A percentile compares a stretch with the other conserved stretches of the same genome.
Evolutionary conservation across 192 early-diverging fungal species (phyloP).

Genomic region (Glomus cerebriforme): DNA sequence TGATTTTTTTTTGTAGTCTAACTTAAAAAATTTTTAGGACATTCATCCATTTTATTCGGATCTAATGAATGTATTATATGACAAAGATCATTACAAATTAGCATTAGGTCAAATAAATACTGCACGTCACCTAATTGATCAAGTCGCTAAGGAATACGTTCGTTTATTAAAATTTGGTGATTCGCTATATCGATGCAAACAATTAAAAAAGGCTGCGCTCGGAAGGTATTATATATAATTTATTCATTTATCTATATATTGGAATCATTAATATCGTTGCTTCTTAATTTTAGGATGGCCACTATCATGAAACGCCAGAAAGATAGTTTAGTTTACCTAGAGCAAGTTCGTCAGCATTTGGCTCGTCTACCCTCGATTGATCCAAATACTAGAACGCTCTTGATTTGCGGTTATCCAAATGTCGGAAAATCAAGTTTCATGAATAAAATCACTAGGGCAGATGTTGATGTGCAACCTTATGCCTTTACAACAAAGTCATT

Average conservation of each 20-base stretch:
- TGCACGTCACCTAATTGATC: constrained; percentile 94
- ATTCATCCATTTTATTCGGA: constrained; percentile 99
- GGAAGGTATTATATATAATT: constrained; percentile 58
- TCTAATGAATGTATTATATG: constrained; percentile 99
- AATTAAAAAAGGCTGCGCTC: constrained; percentile 96
- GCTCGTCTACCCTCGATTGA: constrained; percentile 98
- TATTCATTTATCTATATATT: no score
- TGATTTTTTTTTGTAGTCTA: background rate
- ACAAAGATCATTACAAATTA: constrained; percentile 99
- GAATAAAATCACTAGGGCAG: constrained; percentile 98
- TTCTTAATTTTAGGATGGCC: constrained; percentile 80
- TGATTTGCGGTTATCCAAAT: constrained; percentile 99
- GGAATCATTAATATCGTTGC: background rate
- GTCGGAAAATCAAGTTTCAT: constrained; percentile 98
- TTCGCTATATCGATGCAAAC: constrained; percentile 98
- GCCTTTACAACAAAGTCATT: constrained; percentile 99
- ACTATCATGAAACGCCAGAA: constrained; percentile 99
- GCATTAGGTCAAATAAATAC: constrained; percentile 98
- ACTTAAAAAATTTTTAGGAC: constrained; percentile 76
- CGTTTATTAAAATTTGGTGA: constrained; percentile 99
- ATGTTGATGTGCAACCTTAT: constrained; percentile 99
- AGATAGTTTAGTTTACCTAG: constrained; percentile 93
- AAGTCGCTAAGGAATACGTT: constrained; percentile 97
- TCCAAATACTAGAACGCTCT: constrained; percentile 98
- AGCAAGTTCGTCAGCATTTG: constrained; percentile 99